phyloP scores from a whole-genome alignment of 306 rosid genomes.

The Psophocarpus tetragonolobus region DNA sequence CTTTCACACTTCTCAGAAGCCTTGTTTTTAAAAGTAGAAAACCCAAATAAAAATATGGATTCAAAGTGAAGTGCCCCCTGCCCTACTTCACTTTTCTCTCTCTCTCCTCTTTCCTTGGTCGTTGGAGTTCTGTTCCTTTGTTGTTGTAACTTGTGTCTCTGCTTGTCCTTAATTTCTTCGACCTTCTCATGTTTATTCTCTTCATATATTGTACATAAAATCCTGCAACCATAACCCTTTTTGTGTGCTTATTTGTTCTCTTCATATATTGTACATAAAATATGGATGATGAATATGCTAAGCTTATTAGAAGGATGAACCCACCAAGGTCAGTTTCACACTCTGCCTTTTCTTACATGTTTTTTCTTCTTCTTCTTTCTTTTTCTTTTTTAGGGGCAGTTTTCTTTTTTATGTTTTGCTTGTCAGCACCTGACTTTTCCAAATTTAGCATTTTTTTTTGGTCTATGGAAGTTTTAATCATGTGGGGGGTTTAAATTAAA shows the following conservation, averaged over 20 bases:
- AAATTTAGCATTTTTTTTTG: not conserved
- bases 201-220: too few relatives aligned
- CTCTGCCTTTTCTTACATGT: not conserved
- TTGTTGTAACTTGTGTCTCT: not conserved
- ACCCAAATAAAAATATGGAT: not conserved
- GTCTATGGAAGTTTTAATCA: not conserved
- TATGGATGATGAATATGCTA: conserved; percentile 53
- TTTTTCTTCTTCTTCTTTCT: not conserved
- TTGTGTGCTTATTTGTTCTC: not conserved
- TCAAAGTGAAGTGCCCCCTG: conserved; percentile 27
- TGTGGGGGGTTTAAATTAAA: not conserved
- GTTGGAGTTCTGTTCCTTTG: conserved; percentile 28
- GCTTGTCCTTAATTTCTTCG: not conserved
- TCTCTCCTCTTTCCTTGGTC: conserved; percentile 22
- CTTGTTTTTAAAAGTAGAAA: conserved; percentile 1
- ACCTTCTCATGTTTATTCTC: not conserved
- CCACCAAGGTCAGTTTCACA: conserved; percentile 37
- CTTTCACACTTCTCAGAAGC: not conserved
- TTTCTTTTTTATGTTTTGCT: not conserved
- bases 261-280: not conserved
- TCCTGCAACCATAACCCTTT: not conserved
- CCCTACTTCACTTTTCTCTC: conserved; percentile 26
- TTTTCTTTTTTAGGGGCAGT: not conserved
- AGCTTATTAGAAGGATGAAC: conserved; percentile 52
- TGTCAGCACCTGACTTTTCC: not conserved